Evolutionary conservation across 306 rosid genomes (phyloP), one percentile per base, ranked within the genome.

Genomic region (Hylodesmum podocarpum): DNA sequence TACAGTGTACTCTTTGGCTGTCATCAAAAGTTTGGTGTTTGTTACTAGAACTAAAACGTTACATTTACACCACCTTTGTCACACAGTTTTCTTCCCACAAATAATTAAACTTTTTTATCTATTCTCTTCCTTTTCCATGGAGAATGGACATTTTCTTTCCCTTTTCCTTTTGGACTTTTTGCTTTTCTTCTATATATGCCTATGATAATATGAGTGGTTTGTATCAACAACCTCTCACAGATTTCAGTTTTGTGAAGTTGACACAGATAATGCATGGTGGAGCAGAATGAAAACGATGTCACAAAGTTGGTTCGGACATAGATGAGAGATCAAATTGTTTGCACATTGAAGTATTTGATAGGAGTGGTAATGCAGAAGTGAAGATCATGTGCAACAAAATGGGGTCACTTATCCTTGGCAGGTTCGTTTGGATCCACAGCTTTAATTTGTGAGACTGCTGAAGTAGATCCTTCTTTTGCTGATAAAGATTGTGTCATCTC

Each of bases 131-230:
- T 41, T 59, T 18, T 10, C 46, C 22, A 21, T 29, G 37, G 39
- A 33, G 16, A 75, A 31, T 28, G 70, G 37, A 57, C 37, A 58
- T 58, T 58, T 58, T 28, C 11, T 58, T 58, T 58, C 21, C 39
- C 34, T 57, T 59, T 59, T 59, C 7, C 43, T n/a, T 63, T 63
- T 63, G 69, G 69, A 18, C 27, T 63, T 2, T 10, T 58, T 28
- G 3, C 28, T 57, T 31, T 31, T 41, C 27, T 62, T 62, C 68
- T 34, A 16, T 4, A 24, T 62, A 62, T 62, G 67, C 24, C 43
- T 58, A 28, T 58, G 76, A 90, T n/a, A n/a, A 88, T 73, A 90
- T 92, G 96, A 89, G 97, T 40, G 87, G 91, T 34, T 81, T 92
- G 71, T 78, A 78, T 57, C 88, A 88, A 16, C 88, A 88, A 16